A percentile compares a stretch with the other conserved stretches of the same genome.
Evolutionary conservation across 2,329 filamentous ascomycete genomes (phyloP).

Genomic region (Pseudocercospora cruenta): DNA sequence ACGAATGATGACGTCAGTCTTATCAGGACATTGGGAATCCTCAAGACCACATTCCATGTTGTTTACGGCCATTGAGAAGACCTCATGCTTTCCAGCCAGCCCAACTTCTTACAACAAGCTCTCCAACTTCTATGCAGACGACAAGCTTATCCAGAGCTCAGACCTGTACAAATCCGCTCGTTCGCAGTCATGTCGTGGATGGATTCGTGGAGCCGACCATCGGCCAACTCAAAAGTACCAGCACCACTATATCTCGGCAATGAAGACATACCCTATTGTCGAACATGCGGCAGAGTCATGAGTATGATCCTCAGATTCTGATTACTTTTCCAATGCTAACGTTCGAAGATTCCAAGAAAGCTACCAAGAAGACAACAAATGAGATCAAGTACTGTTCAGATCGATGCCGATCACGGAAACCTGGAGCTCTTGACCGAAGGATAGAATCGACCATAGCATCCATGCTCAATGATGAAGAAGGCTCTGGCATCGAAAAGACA

Average conservation of each 20-base stretch:
- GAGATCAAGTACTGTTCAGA: constrained; percentile 61
- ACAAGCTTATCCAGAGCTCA: neutral
- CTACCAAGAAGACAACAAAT: constrained; percentile 36
- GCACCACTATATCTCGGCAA: constrained; percentile 53
- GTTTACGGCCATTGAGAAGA: neutral
- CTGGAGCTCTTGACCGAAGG: constrained; percentile 47
- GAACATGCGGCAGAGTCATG: constrained; percentile 61
- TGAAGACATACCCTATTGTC: constrained; percentile 59
- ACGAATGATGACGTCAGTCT: neutral
- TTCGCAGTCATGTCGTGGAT: constrained; percentile 50
- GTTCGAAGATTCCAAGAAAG: constrained; percentile 24
- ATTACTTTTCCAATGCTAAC: neutral
- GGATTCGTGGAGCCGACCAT: constrained; percentile 45
- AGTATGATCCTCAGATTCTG: constrained; percentile 35
- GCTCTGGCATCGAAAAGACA: constrained; percentile 39
- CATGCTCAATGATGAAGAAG: constrained; percentile 42
- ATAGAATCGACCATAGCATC: constrained; percentile 57
- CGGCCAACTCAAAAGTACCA: constrained; percentile 30
- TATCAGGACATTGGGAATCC: neutral
- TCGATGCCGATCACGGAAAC: constrained; percentile 56
- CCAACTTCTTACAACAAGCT: neutral
- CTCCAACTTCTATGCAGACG: neutral
- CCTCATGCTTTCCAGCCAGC: neutral
- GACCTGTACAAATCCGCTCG: neutral
- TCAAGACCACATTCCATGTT: neutral